These are phyloP conservation scores for Cajanus cajan DNA, from an alignment of 306 rosid species.

Conservation along the genomic window DNA sequence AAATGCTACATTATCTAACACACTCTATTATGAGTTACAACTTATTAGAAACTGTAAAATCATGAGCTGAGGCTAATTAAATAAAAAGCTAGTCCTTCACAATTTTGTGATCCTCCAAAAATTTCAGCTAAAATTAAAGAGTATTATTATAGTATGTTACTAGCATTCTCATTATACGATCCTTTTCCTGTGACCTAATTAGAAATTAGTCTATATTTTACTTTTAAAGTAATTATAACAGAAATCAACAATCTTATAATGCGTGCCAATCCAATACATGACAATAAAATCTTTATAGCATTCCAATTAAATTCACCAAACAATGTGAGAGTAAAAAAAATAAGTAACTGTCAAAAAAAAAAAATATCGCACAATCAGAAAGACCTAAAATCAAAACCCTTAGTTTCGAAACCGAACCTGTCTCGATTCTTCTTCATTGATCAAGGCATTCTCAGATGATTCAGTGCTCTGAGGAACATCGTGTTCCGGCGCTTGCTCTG, in stretches of 20 bases:
- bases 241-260: neutral
- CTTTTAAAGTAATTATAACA: neutral
- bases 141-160: neutral
- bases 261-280: neutral
- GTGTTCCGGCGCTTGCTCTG: conserved; percentile 15
- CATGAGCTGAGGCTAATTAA: neutral
- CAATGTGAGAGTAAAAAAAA: neutral
- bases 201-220: neutral
- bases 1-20: neutral
- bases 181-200: neutral
- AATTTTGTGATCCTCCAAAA: neutral
- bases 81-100: neutral
- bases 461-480: neutral
- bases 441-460: conserved; percentile 25
- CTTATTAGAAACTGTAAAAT: neutral
- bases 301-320: neutral
- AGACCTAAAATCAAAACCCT: conserved; percentile 2
- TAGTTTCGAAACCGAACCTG: conserved; percentile 21
- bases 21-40: neutral
- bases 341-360: neutral
- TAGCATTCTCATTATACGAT: neutral
- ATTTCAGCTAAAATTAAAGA: neutral
- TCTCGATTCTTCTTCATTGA: conserved; percentile 32
- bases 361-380: neutral
- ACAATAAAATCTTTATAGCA: neutral